These are phyloP conservation scores for Middelhovenomyces tepae DNA, from an alignment of 805 yeast genomes.

Conservation along the genomic window DNA sequence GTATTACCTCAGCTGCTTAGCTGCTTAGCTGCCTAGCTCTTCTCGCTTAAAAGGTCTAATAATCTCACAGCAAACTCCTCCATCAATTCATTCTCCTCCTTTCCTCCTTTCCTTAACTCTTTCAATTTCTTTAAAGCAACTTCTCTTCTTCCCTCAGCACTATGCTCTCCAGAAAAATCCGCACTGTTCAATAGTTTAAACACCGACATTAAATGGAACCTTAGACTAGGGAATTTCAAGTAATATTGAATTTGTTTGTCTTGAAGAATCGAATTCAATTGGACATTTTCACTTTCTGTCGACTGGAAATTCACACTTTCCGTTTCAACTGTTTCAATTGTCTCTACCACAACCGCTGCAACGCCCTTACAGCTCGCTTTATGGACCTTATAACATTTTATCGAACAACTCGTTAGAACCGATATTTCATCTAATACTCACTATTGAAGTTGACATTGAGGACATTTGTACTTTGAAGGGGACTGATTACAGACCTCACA, in stretches of 20 bases:
- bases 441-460: no score
- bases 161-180: conserved; percentile 39
- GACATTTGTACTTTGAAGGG: no score
- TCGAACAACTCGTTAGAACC: no score
- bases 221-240: conserved; percentile 45
- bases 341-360: conserved; percentile 2
- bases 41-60: conserved; percentile 21
- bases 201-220: conserved; percentile 45
- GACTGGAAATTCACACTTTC: conserved; percentile 2
- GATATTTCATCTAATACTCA: no score
- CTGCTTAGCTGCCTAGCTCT: neutral
- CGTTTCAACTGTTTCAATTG: neutral
- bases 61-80: conserved; percentile 56
- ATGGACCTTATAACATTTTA: no score
- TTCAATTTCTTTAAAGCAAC: conserved; percentile 55
- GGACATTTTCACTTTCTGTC: conserved; percentile 19
- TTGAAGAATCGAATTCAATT: conserved; percentile 26
- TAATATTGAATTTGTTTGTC: conserved; percentile 39
- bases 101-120: conserved; percentile 54
- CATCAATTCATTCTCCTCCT: conserved; percentile 55
- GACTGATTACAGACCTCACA: no score
- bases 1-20: no score
- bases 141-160: conserved; percentile 45
- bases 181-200: conserved; percentile 41
- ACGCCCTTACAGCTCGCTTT: conserved; percentile 11